phyloP scores from a whole-genome alignment of 306 rosid species.

The Rosa multiflora region DNA sequence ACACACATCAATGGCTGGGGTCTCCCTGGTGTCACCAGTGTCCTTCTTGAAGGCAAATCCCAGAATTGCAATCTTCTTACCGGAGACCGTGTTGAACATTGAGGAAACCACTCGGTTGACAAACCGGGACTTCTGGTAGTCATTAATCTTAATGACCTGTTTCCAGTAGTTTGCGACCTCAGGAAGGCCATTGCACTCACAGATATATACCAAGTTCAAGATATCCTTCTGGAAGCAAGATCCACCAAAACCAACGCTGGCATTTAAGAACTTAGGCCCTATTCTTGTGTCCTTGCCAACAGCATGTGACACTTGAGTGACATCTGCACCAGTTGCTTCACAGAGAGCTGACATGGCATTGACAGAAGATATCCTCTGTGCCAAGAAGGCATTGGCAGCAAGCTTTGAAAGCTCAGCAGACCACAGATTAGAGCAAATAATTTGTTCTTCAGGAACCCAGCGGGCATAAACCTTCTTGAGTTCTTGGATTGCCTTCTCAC shows the following conservation, averaged over 20 bases:
- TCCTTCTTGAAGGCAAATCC: conserved; percentile 95
- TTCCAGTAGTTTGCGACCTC: conserved; percentile 95
- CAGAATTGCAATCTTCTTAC: conserved; percentile 72
- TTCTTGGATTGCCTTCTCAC: conserved; percentile 66
- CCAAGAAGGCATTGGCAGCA: conserved; percentile 92
- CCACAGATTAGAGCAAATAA: conserved; percentile 87
- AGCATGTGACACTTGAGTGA: conserved; percentile 72
- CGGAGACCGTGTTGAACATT: conserved; percentile 81
- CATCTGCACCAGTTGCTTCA: conserved; percentile 94
- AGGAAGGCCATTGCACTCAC: conserved; percentile 92
- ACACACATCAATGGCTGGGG: conserved; percentile 88
- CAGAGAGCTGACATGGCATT: conserved; percentile 93
- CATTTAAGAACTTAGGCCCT: conserved; percentile 83
- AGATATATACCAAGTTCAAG: conserved; percentile 81
- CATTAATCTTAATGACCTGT: conserved; percentile 86
- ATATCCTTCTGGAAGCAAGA: conserved; percentile 96
- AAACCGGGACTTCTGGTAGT: conserved; percentile 82
- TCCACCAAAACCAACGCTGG: conserved; percentile 94
- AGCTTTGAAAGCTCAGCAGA: conserved; percentile 97
- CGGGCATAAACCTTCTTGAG: conserved; percentile 77
- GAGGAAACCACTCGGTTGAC: conserved; percentile 81
- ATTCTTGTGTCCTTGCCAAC: conserved; percentile 85
- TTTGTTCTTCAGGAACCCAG: conserved; percentile 71
- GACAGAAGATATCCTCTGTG: conserved; percentile 92
- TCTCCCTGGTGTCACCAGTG: conserved; percentile 90